These are phyloP conservation scores for Barnettozyma sucrosica DNA, from an alignment of 805 yeast species.

Conservation along the genomic window DNA sequence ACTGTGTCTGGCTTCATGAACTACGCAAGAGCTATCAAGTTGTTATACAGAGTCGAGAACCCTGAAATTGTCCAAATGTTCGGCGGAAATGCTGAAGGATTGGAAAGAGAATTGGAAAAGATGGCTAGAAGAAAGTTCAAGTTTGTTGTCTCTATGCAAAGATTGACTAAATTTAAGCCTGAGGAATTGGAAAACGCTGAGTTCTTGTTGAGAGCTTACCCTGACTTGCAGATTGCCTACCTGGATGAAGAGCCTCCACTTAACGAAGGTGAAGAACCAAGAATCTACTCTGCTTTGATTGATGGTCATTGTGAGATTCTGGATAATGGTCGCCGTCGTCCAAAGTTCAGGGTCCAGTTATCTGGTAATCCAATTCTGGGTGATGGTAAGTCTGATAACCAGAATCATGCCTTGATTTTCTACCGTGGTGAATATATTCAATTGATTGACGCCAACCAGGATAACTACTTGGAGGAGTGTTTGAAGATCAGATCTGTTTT, in stretches of 20 bases:
- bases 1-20: slow-evolving; percentile 99
- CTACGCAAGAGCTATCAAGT: slow-evolving; percentile 91
- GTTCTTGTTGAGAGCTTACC: slow-evolving; percentile 75
- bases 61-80: slow-evolving; percentile 96
- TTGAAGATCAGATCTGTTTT: slow-evolving; percentile 73
- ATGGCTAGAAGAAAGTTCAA: slow-evolving; percentile 83
- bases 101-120: slow-evolving; percentile 88
- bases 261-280: slow-evolving; percentile 62
- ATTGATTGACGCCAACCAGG: slow-evolving; percentile 83
- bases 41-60: slow-evolving; percentile 89
- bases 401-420: slow-evolving; percentile 73
- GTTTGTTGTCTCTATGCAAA: slow-evolving; percentile 81
- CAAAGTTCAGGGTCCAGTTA: slow-evolving; percentile 67
- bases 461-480: slow-evolving; percentile 81
- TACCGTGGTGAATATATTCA: slow-evolving; percentile 83
- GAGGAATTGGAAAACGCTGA: slow-evolving; percentile 80
- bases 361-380: slow-evolving; percentile 85
- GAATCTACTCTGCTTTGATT: slow-evolving; percentile 69
- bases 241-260: slow-evolving; percentile 87
- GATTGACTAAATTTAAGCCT: slow-evolving; percentile 62
- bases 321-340: slow-evolving; percentile 70
- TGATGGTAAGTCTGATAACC: slow-evolving; percentile 87
- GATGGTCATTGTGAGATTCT: slow-evolving; percentile 75
- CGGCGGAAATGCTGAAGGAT: slow-evolving; percentile 97
- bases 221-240: slow-evolving; percentile 85